These are phyloP conservation scores for Hirsutella thompsonii DNA, from an alignment of 2,329 filamentous ascomycete species.

Conservation along the genomic window DNA sequence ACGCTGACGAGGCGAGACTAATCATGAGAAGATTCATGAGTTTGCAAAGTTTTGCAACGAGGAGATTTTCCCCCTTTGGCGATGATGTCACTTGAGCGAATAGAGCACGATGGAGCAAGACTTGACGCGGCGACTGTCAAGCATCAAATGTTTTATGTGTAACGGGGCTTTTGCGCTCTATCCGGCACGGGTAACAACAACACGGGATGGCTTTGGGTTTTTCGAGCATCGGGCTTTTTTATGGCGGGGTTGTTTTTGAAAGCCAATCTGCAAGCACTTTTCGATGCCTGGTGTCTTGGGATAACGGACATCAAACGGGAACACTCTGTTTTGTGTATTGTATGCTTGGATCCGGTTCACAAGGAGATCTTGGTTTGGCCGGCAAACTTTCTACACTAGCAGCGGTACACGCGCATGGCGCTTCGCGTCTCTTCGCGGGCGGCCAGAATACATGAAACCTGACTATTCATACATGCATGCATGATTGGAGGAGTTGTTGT, in stretches of 20 bases:
- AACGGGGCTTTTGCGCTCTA: too few species aligned
- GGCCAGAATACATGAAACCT: too few species aligned
- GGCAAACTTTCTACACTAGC: background rate
- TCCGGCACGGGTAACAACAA: too few species aligned
- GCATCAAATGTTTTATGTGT: background rate
- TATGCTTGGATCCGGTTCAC: conserved; percentile 1
- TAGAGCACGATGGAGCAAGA: background rate
- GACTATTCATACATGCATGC: too few species aligned
- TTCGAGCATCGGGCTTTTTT: background rate
- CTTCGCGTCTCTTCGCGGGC: too few species aligned
- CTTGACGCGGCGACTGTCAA: background rate
- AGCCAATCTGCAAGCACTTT: conserved; percentile 3
- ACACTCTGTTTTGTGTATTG: background rate
- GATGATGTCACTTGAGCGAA: background rate
- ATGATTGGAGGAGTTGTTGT: too few species aligned
- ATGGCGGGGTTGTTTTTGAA: background rate
- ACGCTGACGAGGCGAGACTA: conserved; percentile 6
- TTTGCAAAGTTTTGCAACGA: background rate
- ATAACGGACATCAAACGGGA: background rate
- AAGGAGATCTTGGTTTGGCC: background rate
- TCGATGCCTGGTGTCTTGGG: conserved; percentile 17
- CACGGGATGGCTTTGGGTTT: background rate
- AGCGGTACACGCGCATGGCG: background rate
- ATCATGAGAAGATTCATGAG: conserved; percentile 3
- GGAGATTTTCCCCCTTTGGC: too few species aligned